These are phyloP conservation scores for Curvularia sp. DNA, from an alignment of 2,329 filamentous ascomycete genomes.

Conservation along the genomic window DNA sequence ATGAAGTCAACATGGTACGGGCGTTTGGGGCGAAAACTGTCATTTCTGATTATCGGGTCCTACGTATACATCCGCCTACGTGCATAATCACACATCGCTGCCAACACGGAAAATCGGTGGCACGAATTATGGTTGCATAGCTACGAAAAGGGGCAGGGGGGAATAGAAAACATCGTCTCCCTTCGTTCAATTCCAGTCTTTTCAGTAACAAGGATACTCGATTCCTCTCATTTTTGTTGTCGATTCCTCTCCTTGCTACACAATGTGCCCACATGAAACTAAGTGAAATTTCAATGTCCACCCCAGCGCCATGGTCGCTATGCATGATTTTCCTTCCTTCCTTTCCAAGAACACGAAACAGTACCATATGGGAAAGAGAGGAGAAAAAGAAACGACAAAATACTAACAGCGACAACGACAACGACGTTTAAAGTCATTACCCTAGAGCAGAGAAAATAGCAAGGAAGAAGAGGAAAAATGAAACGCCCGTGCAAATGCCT, in stretches of 20 bases:
- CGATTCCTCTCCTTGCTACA: too few relatives aligned
- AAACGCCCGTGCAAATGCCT: background rate
- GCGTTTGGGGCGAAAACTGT: conserved; percentile 8
- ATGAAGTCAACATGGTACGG: background rate
- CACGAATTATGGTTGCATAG: background rate
- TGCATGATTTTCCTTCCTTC: background rate
- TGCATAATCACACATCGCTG: background rate
- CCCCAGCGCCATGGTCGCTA: conserved; percentile 10
- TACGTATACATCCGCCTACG: background rate
- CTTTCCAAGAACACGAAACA: background rate
- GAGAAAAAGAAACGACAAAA: background rate
- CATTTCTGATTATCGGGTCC: background rate
- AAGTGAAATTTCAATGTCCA: background rate
- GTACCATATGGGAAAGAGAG: background rate
- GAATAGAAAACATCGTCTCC: background rate
- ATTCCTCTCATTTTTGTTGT: background rate
- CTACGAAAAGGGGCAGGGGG: background rate
- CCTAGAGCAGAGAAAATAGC: background rate
- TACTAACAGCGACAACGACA: background rate
- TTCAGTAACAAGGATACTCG: background rate
- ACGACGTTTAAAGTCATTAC: background rate
- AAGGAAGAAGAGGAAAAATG: background rate
- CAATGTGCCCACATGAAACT: background rate
- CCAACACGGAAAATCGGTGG: background rate
- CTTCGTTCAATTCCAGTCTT: background rate